phyloP scores from a whole-genome alignment of 106 monocot species.

The Platanthera zijinensis region DNA sequence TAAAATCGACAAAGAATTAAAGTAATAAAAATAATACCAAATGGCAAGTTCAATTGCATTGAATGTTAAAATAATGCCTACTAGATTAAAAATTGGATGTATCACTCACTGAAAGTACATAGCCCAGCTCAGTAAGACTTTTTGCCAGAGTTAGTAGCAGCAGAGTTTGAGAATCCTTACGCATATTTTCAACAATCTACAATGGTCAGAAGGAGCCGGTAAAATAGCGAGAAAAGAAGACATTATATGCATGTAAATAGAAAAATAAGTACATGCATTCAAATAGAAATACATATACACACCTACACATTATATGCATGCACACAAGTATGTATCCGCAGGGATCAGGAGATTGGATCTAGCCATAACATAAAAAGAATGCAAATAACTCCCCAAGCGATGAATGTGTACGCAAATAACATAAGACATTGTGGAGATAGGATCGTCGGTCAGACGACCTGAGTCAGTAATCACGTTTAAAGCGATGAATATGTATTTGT shows the following conservation, averaged over 20 bases:
- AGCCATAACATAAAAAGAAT: no score
- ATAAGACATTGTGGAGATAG: no score
- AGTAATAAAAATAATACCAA: not conserved
- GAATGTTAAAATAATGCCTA: not conserved
- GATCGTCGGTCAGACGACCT: no score
- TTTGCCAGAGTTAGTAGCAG: constrained; percentile 62
- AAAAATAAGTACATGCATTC: not conserved
- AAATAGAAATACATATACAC: not conserved
- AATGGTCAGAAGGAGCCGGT: constrained; percentile 10
- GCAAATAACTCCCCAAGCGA: no score
- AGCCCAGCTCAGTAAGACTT: constrained; percentile 60
- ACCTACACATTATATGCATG: not conserved
- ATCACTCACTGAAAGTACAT: constrained; percentile 47
- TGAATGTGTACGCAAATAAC: no score
- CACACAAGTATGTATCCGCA: not conserved
- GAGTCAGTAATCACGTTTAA: no score
- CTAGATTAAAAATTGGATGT: not conserved
- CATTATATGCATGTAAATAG: no score
- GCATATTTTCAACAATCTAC: constrained; percentile 55
- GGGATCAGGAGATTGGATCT: no score
- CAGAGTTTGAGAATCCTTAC: constrained; percentile 42
- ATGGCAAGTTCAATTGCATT: not conserved
- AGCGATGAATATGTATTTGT: no score
- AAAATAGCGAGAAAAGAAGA: not conserved
- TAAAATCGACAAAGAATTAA: not conserved